A percentile compares a stretch with the other conserved stretches of the same genome.
Conservation (phyloP, 805 yeast genomes). For the Cyberlindnera suaveolens region DNA sequence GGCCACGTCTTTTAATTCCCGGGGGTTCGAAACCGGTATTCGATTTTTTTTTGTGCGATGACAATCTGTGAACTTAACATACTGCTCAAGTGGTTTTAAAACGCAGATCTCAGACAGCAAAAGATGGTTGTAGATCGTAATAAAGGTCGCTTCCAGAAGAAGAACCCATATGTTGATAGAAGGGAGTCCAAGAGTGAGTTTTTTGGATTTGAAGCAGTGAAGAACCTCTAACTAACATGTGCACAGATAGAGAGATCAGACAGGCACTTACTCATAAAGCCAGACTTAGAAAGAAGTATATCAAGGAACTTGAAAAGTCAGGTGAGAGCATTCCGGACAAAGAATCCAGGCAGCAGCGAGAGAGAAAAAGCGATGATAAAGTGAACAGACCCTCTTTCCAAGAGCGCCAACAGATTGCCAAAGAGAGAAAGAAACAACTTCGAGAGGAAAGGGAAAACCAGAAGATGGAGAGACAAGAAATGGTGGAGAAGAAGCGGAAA, state of each 20-base stretch:
- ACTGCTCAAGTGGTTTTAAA: too few relatives aligned
- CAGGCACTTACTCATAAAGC: slow-evolving; percentile 74
- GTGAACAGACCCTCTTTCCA: slow-evolving; percentile 26
- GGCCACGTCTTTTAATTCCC: too few relatives aligned
- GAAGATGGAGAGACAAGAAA: slow-evolving; percentile 33
- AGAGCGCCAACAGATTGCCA: slow-evolving; percentile 29
- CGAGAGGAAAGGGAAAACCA: slow-evolving; percentile 28
- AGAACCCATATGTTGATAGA: slow-evolving; percentile 21
- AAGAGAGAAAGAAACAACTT: slow-evolving; percentile 29
- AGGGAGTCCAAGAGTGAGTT: slow-evolving; percentile 20
- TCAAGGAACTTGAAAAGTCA: slow-evolving; percentile 70
- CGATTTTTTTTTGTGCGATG: too few relatives aligned
- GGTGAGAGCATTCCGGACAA: slow-evolving; percentile 50
- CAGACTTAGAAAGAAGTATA: slow-evolving; percentile 71
- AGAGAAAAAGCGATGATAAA: slow-evolving; percentile 7
- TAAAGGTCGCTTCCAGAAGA: slow-evolving; percentile 10
- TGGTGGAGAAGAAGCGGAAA: slow-evolving; percentile 35
- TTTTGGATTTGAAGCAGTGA: neutral
- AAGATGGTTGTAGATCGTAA: slow-evolving; percentile 8
- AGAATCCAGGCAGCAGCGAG: slow-evolving; percentile 19
- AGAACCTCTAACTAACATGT: slow-evolving; percentile 16
- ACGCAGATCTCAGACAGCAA: too few relatives aligned
- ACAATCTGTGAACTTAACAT: too few relatives aligned
- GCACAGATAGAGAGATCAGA: slow-evolving; percentile 58
- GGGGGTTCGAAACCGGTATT: too few relatives aligned